Conservation (phyloP, 2,329 filamentous ascomycete genomes). For the Talaromyces amestolkiae region DNA sequence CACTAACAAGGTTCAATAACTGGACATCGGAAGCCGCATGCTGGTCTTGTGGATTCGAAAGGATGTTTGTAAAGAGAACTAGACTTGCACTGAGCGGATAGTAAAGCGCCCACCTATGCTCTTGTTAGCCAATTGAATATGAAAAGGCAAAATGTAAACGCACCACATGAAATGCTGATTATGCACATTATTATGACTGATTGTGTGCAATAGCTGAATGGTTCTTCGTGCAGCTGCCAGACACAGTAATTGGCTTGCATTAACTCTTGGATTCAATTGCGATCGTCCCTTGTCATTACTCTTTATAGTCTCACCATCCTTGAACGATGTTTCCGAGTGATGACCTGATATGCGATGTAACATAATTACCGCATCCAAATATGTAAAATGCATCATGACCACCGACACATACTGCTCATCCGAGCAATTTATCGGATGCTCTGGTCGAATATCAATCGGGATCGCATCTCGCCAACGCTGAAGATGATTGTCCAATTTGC, state of each 20-base stretch:
- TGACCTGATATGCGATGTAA: slow-evolving; percentile 9
- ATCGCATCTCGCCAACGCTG: slow-evolving; percentile 15
- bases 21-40: slow-evolving; percentile 7
- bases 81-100: slow-evolving; percentile 13
- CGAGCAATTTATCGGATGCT: slow-evolving; percentile 13
- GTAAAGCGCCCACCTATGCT: slow-evolving; percentile 2
- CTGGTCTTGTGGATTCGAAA: slow-evolving; percentile 15
- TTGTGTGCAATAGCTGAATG: slow-evolving; percentile 7
- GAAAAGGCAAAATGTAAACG: background rate
- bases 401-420: slow-evolving; percentile 14
- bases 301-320: background rate
- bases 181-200: slow-evolving; percentile 12
- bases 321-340: background rate
- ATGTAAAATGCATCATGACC: slow-evolving; percentile 14
- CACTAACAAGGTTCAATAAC: slow-evolving; percentile 1
- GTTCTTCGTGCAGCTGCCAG: slow-evolving; percentile 11
- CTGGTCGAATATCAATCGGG: slow-evolving; percentile 14
- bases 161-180: slow-evolving; percentile 16
- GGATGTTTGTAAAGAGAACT: slow-evolving; percentile 14
- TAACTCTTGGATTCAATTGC: background rate
- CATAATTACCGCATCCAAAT: slow-evolving; percentile 15
- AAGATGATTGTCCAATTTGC: slow-evolving; percentile 11
- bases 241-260: slow-evolving; percentile 13
- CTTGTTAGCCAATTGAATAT: background rate
- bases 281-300: background rate